These are phyloP conservation scores for Aureobasidium melanogenum DNA, from an alignment of 2,329 filamentous ascomycete genomes.

Conservation along the genomic window DNA sequence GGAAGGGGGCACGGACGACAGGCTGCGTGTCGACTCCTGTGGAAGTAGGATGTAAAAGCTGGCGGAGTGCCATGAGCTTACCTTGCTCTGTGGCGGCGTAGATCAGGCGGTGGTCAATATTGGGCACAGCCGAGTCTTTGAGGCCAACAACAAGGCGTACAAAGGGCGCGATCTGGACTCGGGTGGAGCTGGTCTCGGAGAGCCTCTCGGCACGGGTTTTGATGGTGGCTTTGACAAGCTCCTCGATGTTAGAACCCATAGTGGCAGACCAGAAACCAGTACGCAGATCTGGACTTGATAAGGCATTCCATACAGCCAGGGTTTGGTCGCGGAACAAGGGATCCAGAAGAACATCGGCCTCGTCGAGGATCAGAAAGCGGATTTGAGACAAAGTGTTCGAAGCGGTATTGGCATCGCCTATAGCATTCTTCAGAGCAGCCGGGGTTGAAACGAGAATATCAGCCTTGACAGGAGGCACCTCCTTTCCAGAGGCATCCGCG, in stretches of 20 bases:
- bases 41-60: slow-evolving; percentile 71
- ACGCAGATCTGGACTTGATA: slow-evolving; percentile 59
- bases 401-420: slow-evolving; percentile 46
- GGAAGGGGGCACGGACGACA: slow-evolving; percentile 71
- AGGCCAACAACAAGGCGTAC: slow-evolving; percentile 87
- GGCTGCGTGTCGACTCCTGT: slow-evolving; percentile 45
- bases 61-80: slow-evolving; percentile 83
- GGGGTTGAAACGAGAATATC: slow-evolving; percentile 78
- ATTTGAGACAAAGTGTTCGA: slow-evolving; percentile 44
- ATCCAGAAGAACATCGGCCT: slow-evolving; percentile 90
- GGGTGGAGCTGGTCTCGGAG: slow-evolving; percentile 20
- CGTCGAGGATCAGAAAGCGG: slow-evolving; percentile 71
- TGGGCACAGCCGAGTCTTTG: slow-evolving; percentile 91
- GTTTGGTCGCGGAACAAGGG: slow-evolving; percentile 86
- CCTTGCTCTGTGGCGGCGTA: slow-evolving; percentile 91
- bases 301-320: slow-evolving; percentile 71
- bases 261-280: slow-evolving; percentile 92
- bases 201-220: slow-evolving; percentile 36
- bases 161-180: slow-evolving; percentile 38
- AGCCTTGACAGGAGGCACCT: slow-evolving; percentile 30
- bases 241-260: slow-evolving; percentile 88
- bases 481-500: slow-evolving; percentile 36
- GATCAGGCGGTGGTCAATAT: slow-evolving; percentile 77
- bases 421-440: slow-evolving; percentile 61
- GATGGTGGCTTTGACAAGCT: slow-evolving; percentile 62